These are phyloP conservation scores for Nigrospora sphaerica DNA, from an alignment of 2,329 filamentous ascomycete species.

Conservation along the genomic window DNA sequence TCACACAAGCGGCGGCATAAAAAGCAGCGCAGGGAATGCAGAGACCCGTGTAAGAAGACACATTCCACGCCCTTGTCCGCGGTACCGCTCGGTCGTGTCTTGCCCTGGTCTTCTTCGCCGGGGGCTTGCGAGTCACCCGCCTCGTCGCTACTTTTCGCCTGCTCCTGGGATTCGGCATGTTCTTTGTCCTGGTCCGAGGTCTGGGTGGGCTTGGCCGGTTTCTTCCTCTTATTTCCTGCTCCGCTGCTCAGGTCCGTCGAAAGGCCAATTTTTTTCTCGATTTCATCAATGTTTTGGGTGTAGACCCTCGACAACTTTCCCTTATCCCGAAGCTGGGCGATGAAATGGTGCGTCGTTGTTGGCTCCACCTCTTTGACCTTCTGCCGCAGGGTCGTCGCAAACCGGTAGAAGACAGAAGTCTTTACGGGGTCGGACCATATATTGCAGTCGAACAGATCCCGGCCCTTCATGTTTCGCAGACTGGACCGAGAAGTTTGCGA, in stretches of 20 bases:
- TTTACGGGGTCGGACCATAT: conserved; percentile 63
- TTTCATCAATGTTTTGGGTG: conserved; percentile 69
- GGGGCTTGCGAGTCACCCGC: conserved; percentile 5
- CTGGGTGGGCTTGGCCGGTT: conserved; percentile 26
- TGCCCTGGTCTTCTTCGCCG: conserved; percentile 10
- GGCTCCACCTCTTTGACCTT: conserved; percentile 57
- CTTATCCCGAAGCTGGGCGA: conserved; percentile 57
- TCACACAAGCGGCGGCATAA: conserved; percentile 49
- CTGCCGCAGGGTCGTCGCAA: conserved; percentile 60
- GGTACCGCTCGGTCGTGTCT: conserved; percentile 9
- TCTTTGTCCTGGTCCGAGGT: conserved; percentile 13
- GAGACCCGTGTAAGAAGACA: conserved; percentile 67
- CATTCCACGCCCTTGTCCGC: conserved; percentile 48
- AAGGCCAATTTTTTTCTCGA: conserved; percentile 64
- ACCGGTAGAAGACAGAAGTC: conserved; percentile 66
- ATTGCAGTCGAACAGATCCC: conserved; percentile 63
- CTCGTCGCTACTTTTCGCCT: conserved; percentile 7
- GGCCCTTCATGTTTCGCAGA: conserved; percentile 59
- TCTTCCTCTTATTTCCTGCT: conserved; percentile 50
- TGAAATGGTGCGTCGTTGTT: conserved; percentile 61
- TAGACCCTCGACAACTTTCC: conserved; percentile 66
- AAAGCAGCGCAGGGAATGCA: conserved; percentile 58
- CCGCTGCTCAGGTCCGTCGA: conserved; percentile 55
- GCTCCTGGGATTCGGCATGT: conserved; percentile 18
- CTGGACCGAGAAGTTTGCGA: conserved; percentile 30